A percentile compares a stretch with the other conserved stretches of the same genome.
These are phyloP conservation scores for Tetragonia tetragonoides DNA, from an alignment of 148 eudicot species.

Conservation along the genomic window DNA sequence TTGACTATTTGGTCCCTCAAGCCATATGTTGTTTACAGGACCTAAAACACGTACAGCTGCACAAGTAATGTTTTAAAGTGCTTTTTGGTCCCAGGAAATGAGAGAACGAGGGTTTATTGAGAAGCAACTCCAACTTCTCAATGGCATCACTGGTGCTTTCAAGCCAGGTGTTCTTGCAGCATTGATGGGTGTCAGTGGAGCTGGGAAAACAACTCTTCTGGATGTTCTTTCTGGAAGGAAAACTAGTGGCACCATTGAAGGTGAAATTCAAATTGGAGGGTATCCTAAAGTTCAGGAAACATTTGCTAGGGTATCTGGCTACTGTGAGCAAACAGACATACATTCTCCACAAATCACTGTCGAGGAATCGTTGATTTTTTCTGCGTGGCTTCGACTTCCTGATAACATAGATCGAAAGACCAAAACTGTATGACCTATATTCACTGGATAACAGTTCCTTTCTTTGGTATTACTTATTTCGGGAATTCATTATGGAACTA, in stretches of 20 bases:
- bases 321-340: constrained; percentile 83
- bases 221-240: constrained; percentile 88
- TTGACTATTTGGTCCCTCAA: not conserved
- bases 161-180: constrained; percentile 81
- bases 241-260: constrained; percentile 69
- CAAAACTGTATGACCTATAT: constrained; percentile 45
- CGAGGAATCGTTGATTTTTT: constrained; percentile 69
- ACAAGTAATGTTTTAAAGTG: not conserved
- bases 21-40: not conserved
- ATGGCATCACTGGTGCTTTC: constrained; percentile 61
- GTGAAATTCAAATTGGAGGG: constrained; percentile 70
- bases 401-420: constrained; percentile 53
- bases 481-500: not conserved
- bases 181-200: constrained; percentile 88
- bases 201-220: constrained; percentile 88
- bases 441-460: not conserved
- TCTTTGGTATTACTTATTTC: constrained; percentile 1
- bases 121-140: constrained; percentile 59
- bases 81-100: constrained; percentile 49
- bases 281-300: constrained; percentile 70
- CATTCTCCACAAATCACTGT: constrained; percentile 82
- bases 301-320: constrained; percentile 73
- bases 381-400: constrained; percentile 85
- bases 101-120: constrained; percentile 51
- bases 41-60: not conserved